Base-by-base conservation (phyloP, 495 filamentous ascomycete species). In the Penicillium longicatenatum region DNA sequence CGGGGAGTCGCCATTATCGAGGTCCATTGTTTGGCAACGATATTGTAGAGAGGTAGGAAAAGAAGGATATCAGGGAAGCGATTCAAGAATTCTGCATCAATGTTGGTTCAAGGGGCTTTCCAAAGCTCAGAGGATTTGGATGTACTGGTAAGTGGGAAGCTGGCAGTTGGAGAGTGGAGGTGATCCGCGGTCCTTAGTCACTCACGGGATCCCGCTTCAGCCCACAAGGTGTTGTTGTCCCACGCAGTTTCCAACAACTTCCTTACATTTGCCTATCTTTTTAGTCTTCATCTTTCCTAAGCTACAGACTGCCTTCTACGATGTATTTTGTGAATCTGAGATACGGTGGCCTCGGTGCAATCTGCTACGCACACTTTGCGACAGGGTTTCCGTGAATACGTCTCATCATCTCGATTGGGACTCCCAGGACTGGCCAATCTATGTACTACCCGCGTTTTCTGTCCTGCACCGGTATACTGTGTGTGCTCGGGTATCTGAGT, bases 1-100 rank as follows among this genome's bases (percentile, higher is more conserved):
- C 53, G 86, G 86, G 55, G 86, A 89, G 70, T 87, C 85, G 58
- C 81, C 83, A 59, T 81, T 73, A 67, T 85, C 85, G 67, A 88
- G 67, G 76, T 87, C 83, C 83, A 87, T 84, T 55, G 35, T 72
- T 57, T 45, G 44, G 42, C 33, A 24, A 33, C 33, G 35, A 33
- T 33, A 66, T 58, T 33, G 22, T 19, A 31, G 8, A 39, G 48
- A 22, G 52, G 17, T 42, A 35, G 47, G 30, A 7, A 17, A 41
- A 54, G 52, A 50, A 22, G 54, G 52, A 19, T 51, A 41, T 55
- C 41, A 57, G 52, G 24, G n/a, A 20, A 45, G 30, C 54, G 56
- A 37, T 49, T 54, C 42, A 41, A 19, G 47, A 22, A 22, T 24
- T 30, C 16, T 16, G 53, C 17, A 52, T 46, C 12, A 49, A 60